Evolutionary conservation across 306 rosid genomes (phyloP).

Genomic region (Neltuma alba): DNA sequence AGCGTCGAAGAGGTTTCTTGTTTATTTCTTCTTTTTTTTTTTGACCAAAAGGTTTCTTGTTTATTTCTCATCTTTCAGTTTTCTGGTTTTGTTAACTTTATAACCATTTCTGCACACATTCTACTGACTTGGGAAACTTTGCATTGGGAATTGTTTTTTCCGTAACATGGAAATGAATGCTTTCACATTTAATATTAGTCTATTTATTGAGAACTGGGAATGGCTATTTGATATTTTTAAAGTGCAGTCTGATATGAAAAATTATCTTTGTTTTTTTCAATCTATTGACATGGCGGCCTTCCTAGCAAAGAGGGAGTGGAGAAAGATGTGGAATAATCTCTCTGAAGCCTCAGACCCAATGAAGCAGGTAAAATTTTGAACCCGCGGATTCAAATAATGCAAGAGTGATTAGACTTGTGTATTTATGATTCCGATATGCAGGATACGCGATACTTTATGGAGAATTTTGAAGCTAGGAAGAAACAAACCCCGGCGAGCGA

Average conservation of each 20-base stretch:
- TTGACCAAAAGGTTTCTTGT: too few species aligned
- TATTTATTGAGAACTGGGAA: slow-evolving; percentile 33
- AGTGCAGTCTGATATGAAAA: slow-evolving; percentile 2
- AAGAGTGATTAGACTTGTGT: neutral
- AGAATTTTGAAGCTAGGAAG: slow-evolving; percentile 46
- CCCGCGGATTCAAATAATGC: slow-evolving; percentile 7
- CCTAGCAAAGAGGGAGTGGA: slow-evolving; percentile 58
- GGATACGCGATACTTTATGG: slow-evolving; percentile 62
- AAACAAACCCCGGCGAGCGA: slow-evolving; percentile 54
- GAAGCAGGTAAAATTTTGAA: slow-evolving; percentile 60
- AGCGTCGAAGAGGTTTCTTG: slow-evolving; percentile 72
- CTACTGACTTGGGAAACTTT: slow-evolving; percentile 26
- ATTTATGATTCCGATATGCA: slow-evolving; percentile 22
- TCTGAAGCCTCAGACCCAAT: slow-evolving; percentile 53
- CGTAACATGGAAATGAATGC: slow-evolving; percentile 40
- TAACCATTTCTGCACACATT: slow-evolving; percentile 20
- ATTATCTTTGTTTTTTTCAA: slow-evolving; percentile 33
- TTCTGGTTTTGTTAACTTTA: slow-evolving; percentile 31
- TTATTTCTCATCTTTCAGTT: neutral
- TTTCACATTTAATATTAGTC: slow-evolving; percentile 34
- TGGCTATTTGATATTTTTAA: slow-evolving; percentile 15
- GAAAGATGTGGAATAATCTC: slow-evolving; percentile 41
- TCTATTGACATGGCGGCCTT: slow-evolving; percentile 55
- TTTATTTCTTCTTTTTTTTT: too few species aligned
- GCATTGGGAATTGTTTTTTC: slow-evolving; percentile 32